phyloP scores from a whole-genome alignment of 2,329 filamentous ascomycete genomes.

The Orbilia oligospora region DNA sequence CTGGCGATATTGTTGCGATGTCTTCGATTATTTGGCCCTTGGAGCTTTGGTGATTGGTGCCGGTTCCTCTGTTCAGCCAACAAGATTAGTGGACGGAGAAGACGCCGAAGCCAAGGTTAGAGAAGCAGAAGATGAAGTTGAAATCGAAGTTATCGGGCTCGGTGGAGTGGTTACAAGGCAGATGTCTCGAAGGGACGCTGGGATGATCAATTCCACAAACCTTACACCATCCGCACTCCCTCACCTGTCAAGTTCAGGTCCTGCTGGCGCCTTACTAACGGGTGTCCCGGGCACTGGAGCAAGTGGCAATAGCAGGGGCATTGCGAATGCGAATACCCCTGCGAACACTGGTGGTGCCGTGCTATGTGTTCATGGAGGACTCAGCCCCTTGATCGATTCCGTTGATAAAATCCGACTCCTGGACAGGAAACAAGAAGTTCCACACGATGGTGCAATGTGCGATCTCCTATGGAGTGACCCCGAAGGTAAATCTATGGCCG shows the following conservation, averaged over 20 bases:
- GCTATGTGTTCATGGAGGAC: conserved; percentile 93
- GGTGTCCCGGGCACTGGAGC: conserved; percentile 74
- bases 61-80: conserved; percentile 75
- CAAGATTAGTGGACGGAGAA: conserved; percentile 65
- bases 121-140: conserved; percentile 78
- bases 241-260: conserved; percentile 59
- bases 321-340: conserved; percentile 50
- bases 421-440: conserved; percentile 97
- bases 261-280: conserved; percentile 65
- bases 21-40: conserved; percentile 95
- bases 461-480: conserved; percentile 98
- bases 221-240: conserved; percentile 58
- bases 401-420: conserved; percentile 96
- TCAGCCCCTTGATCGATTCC: conserved; percentile 90
- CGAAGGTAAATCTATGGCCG: conserved; percentile 70
- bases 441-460: conserved; percentile 98
- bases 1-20: conserved; percentile 96
- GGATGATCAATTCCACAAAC: conserved; percentile 73
- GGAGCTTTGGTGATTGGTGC: conserved; percentile 93
- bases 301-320: conserved; percentile 38
- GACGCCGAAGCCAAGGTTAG: conserved; percentile 65
- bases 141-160: conserved; percentile 83
- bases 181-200: conserved; percentile 73
- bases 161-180: conserved; percentile 67
- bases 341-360: conserved; percentile 78